Base-by-base conservation (phyloP, 208 protist species). In the Trypanosoma brucei region DNA sequence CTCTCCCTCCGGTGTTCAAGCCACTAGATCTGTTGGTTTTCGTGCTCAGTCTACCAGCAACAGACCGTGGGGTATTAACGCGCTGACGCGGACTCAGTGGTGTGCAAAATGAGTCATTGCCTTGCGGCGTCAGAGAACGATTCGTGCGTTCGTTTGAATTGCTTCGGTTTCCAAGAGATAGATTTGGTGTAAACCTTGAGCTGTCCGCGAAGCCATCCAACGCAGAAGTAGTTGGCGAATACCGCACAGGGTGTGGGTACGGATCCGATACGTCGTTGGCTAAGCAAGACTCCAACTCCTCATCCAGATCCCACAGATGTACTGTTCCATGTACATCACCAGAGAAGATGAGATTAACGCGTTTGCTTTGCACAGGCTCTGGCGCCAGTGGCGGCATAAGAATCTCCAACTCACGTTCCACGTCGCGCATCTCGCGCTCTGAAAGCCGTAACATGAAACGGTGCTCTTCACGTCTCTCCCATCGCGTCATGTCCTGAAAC, bases 261-360 rank as follows among this genome's bases (percentile, higher is more conserved):
- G 45, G 2, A 13, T n/a, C 36, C 11, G 53, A 40, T 36, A 3
- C 3, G 1, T 4, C 34, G 2, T 34, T 40, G 13, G 35, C 3
- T 13, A 30, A 2, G 2, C 3, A 8, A 3, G 40, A 34, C n/a
- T 59, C 36, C 36, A 95, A 72, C 63, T 95, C 86, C 66, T 93
- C 86, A 51, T 91, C 84, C 1, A 95, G 68, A 59, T 95, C 87
- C 86, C 89, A 95, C n/a, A 95, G 36, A 62, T 93, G 86, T 50
- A 95, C 67, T 2, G 72, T 78, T 34, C 89, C 89, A 36, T 85
- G 60, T 45, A 69, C 83, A 60, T 95, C 89, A 5, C 86, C 78
- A 6, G 89, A 86, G 7, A 95, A 59, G 40, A 95, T 67, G 11
- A 95, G 49, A 65, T 95, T 89, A 7, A 95, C 72, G 4, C 86